Conservation (phyloP, 306 rosid genomes). For the Medicago lupulina region DNA sequence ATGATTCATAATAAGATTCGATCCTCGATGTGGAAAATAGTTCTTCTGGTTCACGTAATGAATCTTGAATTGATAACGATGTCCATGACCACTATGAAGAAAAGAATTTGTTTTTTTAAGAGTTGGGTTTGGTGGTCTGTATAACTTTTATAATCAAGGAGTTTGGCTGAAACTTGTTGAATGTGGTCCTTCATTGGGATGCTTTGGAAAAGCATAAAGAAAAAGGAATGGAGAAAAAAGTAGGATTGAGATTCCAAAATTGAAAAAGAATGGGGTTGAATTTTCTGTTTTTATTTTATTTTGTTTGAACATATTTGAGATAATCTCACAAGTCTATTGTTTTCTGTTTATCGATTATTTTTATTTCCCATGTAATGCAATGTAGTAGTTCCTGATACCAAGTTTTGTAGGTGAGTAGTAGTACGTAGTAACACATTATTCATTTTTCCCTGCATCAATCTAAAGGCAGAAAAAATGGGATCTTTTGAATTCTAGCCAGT, state of each 20-base stretch:
- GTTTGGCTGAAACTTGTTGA: slow-evolving; percentile 11
- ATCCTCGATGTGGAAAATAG: not conserved
- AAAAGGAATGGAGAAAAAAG: slow-evolving; percentile 16
- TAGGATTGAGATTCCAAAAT: slow-evolving; percentile 30
- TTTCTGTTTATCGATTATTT: slow-evolving; percentile 17
- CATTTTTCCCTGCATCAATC: slow-evolving; percentile 27
- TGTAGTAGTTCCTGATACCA: not conserved
- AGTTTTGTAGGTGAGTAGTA: not conserved
- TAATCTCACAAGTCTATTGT: not conserved
- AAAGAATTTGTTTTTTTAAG: slow-evolving; percentile 8
- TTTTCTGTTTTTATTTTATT: slow-evolving; percentile 22
- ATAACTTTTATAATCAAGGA: not conserved
- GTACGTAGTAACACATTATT: not conserved
- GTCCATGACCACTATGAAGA: not conserved
- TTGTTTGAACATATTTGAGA: slow-evolving; percentile 10
- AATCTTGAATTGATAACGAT: not conserved
- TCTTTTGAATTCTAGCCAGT: slow-evolving; percentile 5
- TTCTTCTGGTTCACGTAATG: not conserved
- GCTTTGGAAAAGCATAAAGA: slow-evolving; percentile 44
- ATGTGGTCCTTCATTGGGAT: slow-evolving; percentile 9
- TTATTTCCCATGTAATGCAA: not conserved
- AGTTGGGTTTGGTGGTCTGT: not conserved
- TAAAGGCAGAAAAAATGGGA: slow-evolving; percentile 16
- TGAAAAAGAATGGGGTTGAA: not conserved
- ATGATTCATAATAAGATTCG: not conserved